These are phyloP conservation scores for Fusarium palustre DNA, from an alignment of 2,329 filamentous ascomycete genomes.

Conservation along the genomic window DNA sequence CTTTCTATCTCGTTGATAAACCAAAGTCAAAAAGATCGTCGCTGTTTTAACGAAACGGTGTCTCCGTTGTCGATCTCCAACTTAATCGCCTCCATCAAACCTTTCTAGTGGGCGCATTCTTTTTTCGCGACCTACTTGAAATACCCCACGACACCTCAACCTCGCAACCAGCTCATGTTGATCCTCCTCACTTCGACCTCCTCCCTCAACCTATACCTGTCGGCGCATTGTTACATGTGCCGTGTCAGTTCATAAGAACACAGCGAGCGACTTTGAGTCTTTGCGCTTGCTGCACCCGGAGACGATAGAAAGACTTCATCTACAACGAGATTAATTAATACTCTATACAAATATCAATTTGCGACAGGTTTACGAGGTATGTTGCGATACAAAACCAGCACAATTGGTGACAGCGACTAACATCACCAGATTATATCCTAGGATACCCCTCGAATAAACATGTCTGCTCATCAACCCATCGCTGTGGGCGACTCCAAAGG, in stretches of 20 bases:
- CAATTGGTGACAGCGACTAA: neutral
- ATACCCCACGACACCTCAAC: constrained; percentile 20
- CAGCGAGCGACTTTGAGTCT: constrained; percentile 74
- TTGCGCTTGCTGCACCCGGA: constrained; percentile 70
- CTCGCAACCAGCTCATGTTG: constrained; percentile 36
- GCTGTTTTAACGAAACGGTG: constrained; percentile 28
- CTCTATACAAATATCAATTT: neutral
- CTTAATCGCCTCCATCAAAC: constrained; percentile 27
- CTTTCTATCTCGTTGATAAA: constrained; percentile 6
- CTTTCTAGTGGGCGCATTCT: constrained; percentile 21
- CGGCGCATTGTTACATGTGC: constrained; percentile 60
- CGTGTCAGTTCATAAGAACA: constrained; percentile 55
- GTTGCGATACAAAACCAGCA: neutral
- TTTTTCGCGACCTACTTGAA: constrained; percentile 10
- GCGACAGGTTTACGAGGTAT: constrained; percentile 33
- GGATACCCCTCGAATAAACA: constrained; percentile 27
- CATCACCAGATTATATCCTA: neutral
- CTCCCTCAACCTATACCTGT: constrained; percentile 30
- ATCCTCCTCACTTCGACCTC: constrained; percentile 26
- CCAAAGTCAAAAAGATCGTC: constrained; percentile 17
- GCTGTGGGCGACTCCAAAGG: constrained; percentile 42
- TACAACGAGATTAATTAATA: neutral
- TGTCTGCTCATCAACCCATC: constrained; percentile 26
- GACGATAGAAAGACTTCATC: constrained; percentile 67
- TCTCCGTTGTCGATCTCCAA: constrained; percentile 26